These are phyloP conservation scores for Alternaria conjuncta DNA, from an alignment of 2,329 filamentous ascomycete species.

Conservation along the genomic window DNA sequence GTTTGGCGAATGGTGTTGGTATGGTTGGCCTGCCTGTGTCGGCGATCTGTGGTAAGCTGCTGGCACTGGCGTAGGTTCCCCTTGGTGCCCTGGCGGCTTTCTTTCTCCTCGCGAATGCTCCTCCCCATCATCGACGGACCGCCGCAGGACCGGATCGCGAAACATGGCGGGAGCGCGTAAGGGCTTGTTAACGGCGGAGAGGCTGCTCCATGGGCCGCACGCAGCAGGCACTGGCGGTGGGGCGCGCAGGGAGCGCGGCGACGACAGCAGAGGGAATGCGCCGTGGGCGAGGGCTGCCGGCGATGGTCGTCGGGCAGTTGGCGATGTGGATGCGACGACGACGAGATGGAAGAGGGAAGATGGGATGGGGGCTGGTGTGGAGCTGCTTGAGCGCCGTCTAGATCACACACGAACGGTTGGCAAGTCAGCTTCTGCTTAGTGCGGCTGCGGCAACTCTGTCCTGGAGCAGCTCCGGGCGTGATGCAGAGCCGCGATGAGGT, in stretches of 20 bases:
- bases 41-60: slow-evolving; percentile 47
- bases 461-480: slow-evolving; percentile 22
- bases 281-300: slow-evolving; percentile 24
- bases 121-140: slow-evolving; percentile 40
- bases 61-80: slow-evolving; percentile 37
- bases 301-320: slow-evolving; percentile 20
- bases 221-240: slow-evolving; percentile 8
- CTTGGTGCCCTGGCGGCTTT: slow-evolving; percentile 44
- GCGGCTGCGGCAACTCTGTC: slow-evolving; percentile 31
- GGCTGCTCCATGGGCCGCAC: slow-evolving; percentile 20
- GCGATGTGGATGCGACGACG: slow-evolving; percentile 10
- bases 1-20: slow-evolving; percentile 44
- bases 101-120: slow-evolving; percentile 38
- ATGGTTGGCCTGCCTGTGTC: slow-evolving; percentile 46
- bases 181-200: neutral
- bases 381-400: slow-evolving; percentile 14
- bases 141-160: slow-evolving; percentile 38
- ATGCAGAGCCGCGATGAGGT: slow-evolving; percentile 29
- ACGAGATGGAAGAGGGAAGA: slow-evolving; percentile 14
- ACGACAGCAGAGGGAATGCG: slow-evolving; percentile 20
- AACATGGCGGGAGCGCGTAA: slow-evolving; percentile 31
- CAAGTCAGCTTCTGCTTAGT: slow-evolving; percentile 36
- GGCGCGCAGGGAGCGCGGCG: slow-evolving; percentile 9
- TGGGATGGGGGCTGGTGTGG: slow-evolving; percentile 20
- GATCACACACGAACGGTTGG: slow-evolving; percentile 28